Conservation (phyloP, 805 yeast genomes). For the Teunomyces tritomae region DNA sequence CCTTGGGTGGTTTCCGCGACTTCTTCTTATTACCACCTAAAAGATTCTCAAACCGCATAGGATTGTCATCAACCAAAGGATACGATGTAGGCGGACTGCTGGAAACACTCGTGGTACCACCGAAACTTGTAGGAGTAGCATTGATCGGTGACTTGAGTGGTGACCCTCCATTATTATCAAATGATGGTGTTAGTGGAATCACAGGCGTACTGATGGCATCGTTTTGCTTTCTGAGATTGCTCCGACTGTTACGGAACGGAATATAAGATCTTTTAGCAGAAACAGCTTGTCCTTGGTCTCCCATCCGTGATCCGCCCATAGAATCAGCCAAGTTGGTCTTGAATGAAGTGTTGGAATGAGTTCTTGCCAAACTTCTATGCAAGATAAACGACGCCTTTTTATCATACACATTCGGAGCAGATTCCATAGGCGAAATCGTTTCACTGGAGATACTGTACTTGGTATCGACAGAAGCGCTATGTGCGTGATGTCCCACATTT, state of each 20-base stretch:
- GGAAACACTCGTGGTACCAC: background rate
- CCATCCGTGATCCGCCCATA: constrained; percentile 24
- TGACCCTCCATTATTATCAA: constrained; percentile 13
- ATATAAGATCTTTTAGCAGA: constrained; percentile 35
- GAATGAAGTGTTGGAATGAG: constrained; percentile 75
- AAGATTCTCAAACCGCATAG: constrained; percentile 25
- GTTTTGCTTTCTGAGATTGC: constrained; percentile 12
- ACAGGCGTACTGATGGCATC: constrained; percentile 19
- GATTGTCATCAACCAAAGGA: constrained; percentile 9
- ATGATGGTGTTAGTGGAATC: constrained; percentile 18
- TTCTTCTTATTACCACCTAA: constrained; percentile 26
- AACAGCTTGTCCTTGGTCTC: constrained; percentile 11
- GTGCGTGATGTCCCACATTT: constrained; percentile 31
- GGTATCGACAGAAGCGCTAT: constrained; percentile 62
- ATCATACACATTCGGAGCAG: constrained; percentile 76
- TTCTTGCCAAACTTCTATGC: constrained; percentile 68
- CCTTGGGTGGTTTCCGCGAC: constrained; percentile 13
- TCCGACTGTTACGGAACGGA: constrained; percentile 38
- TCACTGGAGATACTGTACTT: constrained; percentile 45
- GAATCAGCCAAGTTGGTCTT: constrained; percentile 74
- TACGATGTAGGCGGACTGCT: background rate
- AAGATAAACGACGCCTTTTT: constrained; percentile 74
- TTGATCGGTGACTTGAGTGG: constrained; percentile 9
- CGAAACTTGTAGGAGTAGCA: constrained; percentile 9
- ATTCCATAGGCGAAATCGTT: constrained; percentile 54